Evolutionary conservation across 108 stramenopile genomes (phyloP), one percentile per base, ranked within the genome.

Genomic region (Schizochytrium sp.): DNA sequence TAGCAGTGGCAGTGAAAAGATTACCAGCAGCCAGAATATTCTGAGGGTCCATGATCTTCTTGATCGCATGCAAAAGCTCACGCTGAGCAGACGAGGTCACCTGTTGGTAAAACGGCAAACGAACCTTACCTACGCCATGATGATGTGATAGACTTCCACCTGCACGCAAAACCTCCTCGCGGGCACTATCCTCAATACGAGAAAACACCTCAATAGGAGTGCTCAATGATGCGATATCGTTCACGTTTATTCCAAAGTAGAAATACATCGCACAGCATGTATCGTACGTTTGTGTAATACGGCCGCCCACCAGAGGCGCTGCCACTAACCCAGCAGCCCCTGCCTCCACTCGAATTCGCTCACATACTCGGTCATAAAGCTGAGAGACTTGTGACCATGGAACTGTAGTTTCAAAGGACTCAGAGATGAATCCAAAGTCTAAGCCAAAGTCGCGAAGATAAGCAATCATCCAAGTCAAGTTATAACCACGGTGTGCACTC

Each of bases 361-460:
- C 89, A 69, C 96, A 96, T 7, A 96, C 96, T 58, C 87, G 88
- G 2, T 88, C 87, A 28, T 95, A 91, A 56, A 97, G 47, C 12
- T 72, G 53, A 49, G 91, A 91, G 72, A 98, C 72, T 46, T 93
- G 94, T 8, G 97, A 96, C 96, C 97, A 98, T 3, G 95, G 95
- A 4, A 95, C 97, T 87, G 97, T 97, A 7, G 97, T 97, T 89
- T 98, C 97, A 87, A 98, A 98, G 50, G 96, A 96, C 69, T 98
- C 97, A 19, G 94, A 96, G 3, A 97, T 87, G 28, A 97, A 93
- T 73, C 95, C 92, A 88, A 97, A 97, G 57, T 93, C 95, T 92
- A 97, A 92, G 38, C 97, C 97, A 92, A 98, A 98, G 88, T 98
- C 97, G 5, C 97, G 95, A n/a, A 98, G 72, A 89, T 97, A 97